A percentile compares a stretch with the other conserved stretches of the same genome.
Conservation (phyloP, 2,329 filamentous ascomycete species). For the Verticillium zaregamsianum region DNA sequence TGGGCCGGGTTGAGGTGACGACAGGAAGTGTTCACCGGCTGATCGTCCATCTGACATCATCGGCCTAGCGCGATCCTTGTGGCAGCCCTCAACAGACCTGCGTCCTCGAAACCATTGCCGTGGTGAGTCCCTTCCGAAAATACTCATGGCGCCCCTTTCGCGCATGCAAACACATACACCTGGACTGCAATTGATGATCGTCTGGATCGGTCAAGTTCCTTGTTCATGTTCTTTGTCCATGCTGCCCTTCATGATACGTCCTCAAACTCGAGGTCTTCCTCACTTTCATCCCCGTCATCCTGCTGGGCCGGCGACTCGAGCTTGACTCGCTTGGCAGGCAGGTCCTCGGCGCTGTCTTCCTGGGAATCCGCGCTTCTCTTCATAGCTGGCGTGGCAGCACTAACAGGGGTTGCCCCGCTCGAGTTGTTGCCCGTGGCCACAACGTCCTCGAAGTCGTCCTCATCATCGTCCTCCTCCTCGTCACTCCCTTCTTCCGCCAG, state of each 20-base stretch:
- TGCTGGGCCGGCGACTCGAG: slow-evolving; percentile 40
- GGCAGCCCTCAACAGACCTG: background rate
- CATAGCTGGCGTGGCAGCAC: slow-evolving; percentile 19
- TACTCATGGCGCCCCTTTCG: background rate
- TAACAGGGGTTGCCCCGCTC: slow-evolving; percentile 24
- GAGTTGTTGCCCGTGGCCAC: slow-evolving; percentile 31
- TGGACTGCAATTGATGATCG: background rate
- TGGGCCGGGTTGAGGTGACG: background rate
- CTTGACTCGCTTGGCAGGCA: slow-evolving; percentile 57
- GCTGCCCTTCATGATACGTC: slow-evolving; percentile 37
- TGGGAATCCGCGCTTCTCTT: slow-evolving; percentile 29
- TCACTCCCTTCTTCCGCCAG: slow-evolving; percentile 20
- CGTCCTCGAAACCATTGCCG: background rate
- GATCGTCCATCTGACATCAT: background rate
- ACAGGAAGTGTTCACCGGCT: background rate
- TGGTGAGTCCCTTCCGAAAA: background rate
- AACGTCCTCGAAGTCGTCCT: slow-evolving; percentile 47
- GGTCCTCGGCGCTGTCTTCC: slow-evolving; percentile 32
- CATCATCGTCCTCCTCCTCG: slow-evolving; percentile 32
- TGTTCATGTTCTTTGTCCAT: background rate
- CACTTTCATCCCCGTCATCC: slow-evolving; percentile 42
- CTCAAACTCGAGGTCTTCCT: slow-evolving; percentile 56
- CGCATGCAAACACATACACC: background rate
- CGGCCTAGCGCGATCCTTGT: background rate
- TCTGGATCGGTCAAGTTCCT: background rate